Percentiles rank a stretch among this genome's conserved stretches.
These are phyloP conservation scores for Boletus calvinii DNA, from an alignment of 1,284 basidiomycete genomes.

Conservation along the genomic window DNA sequence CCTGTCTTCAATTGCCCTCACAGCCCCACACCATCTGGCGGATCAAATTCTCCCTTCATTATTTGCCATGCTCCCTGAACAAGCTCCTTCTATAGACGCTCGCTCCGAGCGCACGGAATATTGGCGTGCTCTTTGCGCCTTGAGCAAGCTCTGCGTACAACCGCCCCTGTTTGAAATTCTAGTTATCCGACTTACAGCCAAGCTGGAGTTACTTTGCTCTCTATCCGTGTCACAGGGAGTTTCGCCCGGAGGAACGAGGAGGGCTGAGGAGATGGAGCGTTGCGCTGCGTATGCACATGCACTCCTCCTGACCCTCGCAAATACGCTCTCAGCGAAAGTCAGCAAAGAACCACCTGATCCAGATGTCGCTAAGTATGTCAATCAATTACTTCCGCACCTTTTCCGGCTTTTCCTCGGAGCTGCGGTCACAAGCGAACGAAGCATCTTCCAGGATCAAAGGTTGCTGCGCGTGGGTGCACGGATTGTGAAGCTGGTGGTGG, in stretches of 20 bases:
- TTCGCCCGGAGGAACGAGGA: slow-evolving; percentile 8
- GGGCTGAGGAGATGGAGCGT: slow-evolving; percentile 35
- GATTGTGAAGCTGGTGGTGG: slow-evolving; percentile 69
- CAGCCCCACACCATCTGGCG: slow-evolving; percentile 66
- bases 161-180: slow-evolving; percentile 84
- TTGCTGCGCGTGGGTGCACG: slow-evolving; percentile 64
- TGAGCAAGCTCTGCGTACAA: slow-evolving; percentile 75
- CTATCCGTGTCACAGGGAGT: slow-evolving; percentile 22
- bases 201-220: slow-evolving; percentile 73
- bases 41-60: slow-evolving; percentile 80
- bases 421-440: slow-evolving; percentile 40
- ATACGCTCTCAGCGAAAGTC: slow-evolving; percentile 68
- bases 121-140: slow-evolving; percentile 69
- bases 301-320: slow-evolving; percentile 68
- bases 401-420: slow-evolving; percentile 71
- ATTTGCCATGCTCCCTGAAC: slow-evolving; percentile 71
- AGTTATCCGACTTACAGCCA: slow-evolving; percentile 75
- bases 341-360: slow-evolving; percentile 46
- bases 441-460: slow-evolving; percentile 56
- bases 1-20: slow-evolving; percentile 64
- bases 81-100: slow-evolving; percentile 58
- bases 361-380: slow-evolving; percentile 79
- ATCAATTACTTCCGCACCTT: slow-evolving; percentile 68
- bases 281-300: slow-evolving; percentile 80
- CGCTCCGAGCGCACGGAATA: slow-evolving; percentile 57